These are phyloP conservation scores for Wickerhamomyces rabaulensis DNA, from an alignment of 805 yeast genomes.

Conservation along the genomic window DNA sequence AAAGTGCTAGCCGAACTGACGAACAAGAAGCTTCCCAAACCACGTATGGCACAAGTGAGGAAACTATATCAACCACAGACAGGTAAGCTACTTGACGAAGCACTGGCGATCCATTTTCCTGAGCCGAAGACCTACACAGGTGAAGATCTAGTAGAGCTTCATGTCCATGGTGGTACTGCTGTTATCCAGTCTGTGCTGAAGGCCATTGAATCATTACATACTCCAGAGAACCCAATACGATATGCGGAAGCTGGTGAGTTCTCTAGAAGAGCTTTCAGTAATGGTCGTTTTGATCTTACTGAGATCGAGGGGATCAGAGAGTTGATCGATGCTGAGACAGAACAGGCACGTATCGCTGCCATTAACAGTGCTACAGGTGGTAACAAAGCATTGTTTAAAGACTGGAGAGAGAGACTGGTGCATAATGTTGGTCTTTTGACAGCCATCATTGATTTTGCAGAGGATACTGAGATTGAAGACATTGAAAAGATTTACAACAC, in stretches of 20 bases:
- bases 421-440: slow-evolving; percentile 69
- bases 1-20: slow-evolving; percentile 40
- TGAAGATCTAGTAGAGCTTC: slow-evolving; percentile 86
- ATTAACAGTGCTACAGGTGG: slow-evolving; percentile 68
- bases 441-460: slow-evolving; percentile 92
- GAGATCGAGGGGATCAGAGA: slow-evolving; percentile 88
- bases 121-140: slow-evolving; percentile 86
- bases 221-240: slow-evolving; percentile 45
- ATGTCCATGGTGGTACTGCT: slow-evolving; percentile 91
- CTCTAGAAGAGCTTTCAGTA: slow-evolving; percentile 78
- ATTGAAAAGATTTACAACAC: slow-evolving; percentile 44
- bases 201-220: slow-evolving; percentile 53
- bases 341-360: slow-evolving; percentile 74
- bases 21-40: slow-evolving; percentile 31
- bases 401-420: slow-evolving; percentile 67
- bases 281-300: slow-evolving; percentile 79
- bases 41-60: slow-evolving; percentile 54
- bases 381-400: slow-evolving; percentile 44
- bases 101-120: slow-evolving; percentile 62
- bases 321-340: slow-evolving; percentile 91
- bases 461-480: slow-evolving; percentile 80
- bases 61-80: slow-evolving; percentile 43
- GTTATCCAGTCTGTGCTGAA: slow-evolving; percentile 63
- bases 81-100: slow-evolving; percentile 60
- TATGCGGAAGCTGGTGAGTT: slow-evolving; percentile 95